Base-by-base conservation (phyloP, 306 rosid genomes). In the Rosa chinensis region DNA sequence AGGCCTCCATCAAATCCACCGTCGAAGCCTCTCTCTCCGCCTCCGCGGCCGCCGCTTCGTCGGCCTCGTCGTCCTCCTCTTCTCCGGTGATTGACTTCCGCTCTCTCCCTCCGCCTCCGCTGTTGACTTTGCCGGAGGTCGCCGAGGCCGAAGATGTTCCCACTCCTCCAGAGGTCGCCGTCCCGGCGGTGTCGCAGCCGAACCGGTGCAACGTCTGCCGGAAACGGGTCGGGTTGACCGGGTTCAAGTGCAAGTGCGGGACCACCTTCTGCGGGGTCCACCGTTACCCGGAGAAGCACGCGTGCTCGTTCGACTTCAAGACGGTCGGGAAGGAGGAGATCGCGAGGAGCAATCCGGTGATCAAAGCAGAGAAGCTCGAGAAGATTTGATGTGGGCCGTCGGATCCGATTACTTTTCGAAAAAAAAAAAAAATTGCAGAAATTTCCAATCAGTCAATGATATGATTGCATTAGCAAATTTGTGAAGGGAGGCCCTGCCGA, bases 261-360 rank as follows among this genome's bases (percentile, higher is more conserved):
- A 83, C 78, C 77, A 91, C 95, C 78, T 91, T 87, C 23, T 94
- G 98, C 32, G 98, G 98, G 85, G 17, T 77, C 86, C 98, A 94
- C 84, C 81, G 98, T 86, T 92, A 92, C 81, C 97, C 97, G 25
- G 98, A 94, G 89, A 89, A 88, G 73, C 98, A 94, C 84, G 92
- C 83, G 8, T 94, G 98, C 32, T 68, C 86, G 67, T 94, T 89
- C 25, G 98, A 94, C 50, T 94, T 94, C 83, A 94, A 88, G 92
- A 74, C 82, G 56, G 81, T 89, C 49, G 98, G 98, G 9, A 78
- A 92, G 42, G 97, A 91, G 71, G 98, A 91, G 87, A 92, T 94
- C 45, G 97, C 97, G 0, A 78, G 89, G 11, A 96, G 97, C 53
- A 94, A 94, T 74, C 98, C 98, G 1, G 9, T 94, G 50, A 89